Percentiles rank a stretch among this genome's conserved stretches.
Evolutionary conservation across 1,139 yeast species (phyloP).

Genomic region (Kodamaea alishanica): DNA sequence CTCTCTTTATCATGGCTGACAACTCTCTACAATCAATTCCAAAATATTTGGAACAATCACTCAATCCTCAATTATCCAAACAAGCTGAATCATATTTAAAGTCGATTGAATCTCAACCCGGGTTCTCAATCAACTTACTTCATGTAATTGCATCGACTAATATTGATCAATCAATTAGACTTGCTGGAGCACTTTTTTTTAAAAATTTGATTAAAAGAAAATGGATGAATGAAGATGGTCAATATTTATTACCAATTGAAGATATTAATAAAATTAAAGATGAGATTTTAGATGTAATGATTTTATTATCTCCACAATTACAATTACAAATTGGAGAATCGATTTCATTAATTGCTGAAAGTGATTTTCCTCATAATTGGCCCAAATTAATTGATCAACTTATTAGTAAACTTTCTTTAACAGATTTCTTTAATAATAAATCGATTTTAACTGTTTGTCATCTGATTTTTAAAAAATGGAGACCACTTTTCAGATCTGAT

Average conservation of each 20-base stretch:
- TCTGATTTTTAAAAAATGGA: conserved; percentile 94
- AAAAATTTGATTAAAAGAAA: conserved; percentile 80
- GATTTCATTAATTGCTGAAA: conserved; percentile 86
- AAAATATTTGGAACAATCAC: conserved; percentile 46
- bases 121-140: conserved; percentile 71
- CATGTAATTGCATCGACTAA: conserved; percentile 71
- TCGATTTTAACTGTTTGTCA: conserved; percentile 92
- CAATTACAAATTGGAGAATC: conserved; percentile 94
- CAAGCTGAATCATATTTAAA: conserved; percentile 59
- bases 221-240: conserved; percentile 91
- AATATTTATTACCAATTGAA: conserved; percentile 54
- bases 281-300: conserved; percentile 82
- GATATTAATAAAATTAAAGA: conserved; percentile 69
- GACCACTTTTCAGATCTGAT: conserved; percentile 89
- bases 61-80: conserved; percentile 51
- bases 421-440: conserved; percentile 70
- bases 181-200: conserved; percentile 89
- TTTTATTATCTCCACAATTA: conserved; percentile 64
- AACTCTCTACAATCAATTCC: conserved; percentile 43
- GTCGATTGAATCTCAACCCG: conserved; percentile 59
- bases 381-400: conserved; percentile 71
- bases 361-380: conserved; percentile 95
- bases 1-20: conserved; percentile 25
- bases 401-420: conserved; percentile 57
- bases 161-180: conserved; percentile 54